A percentile compares a stretch with the other conserved stretches of the same genome.
Evolutionary conservation across 1,284 basidiomycete genomes (phyloP).

Genomic region (Abortiporus biennis): DNA sequence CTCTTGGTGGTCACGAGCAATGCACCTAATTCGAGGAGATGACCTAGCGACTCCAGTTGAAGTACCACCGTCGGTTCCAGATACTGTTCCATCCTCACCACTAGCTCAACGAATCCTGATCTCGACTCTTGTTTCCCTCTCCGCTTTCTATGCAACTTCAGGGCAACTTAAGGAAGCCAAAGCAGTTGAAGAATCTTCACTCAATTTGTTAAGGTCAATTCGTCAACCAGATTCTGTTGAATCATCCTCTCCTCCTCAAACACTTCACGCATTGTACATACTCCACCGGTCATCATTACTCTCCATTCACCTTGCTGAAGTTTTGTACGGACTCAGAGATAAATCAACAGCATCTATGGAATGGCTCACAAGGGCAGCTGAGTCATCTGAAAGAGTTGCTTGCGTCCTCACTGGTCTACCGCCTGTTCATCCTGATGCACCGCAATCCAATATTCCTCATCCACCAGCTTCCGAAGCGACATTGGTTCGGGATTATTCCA

Average conservation of each 20-base stretch:
- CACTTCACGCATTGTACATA: conserved; percentile 62
- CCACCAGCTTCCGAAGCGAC: conserved; percentile 38
- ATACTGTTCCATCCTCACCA: conserved; percentile 46
- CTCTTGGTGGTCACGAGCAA: conserved; percentile 61
- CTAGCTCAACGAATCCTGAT: conserved; percentile 64
- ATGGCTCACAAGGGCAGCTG: conserved; percentile 53
- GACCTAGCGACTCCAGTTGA: conserved; percentile 4
- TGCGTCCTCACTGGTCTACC: conserved; percentile 44
- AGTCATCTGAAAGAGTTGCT: conserved; percentile 63
- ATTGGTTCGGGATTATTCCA: conserved; percentile 36
- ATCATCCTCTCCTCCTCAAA: conserved; percentile 45
- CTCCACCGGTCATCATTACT: conserved; percentile 70
- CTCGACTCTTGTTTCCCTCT: conserved; percentile 63
- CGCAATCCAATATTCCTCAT: conserved; percentile 31
- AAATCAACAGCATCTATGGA: conserved; percentile 43
- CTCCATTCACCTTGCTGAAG: conserved; percentile 71
- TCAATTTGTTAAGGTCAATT: conserved; percentile 63
- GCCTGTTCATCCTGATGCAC: conserved; percentile 28
- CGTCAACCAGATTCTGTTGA: conserved; percentile 40
- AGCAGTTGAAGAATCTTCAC: conserved; percentile 57
- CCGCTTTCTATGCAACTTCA: conserved; percentile 62
- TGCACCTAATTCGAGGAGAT: conserved; percentile 33
- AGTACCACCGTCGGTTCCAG: conserved; percentile 29
- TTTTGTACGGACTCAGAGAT: conserved; percentile 52
- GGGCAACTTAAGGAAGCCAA: conserved; percentile 65